Base-by-base conservation (phyloP, 2,329 filamentous ascomycete genomes). In the Didymella arachidicola region DNA sequence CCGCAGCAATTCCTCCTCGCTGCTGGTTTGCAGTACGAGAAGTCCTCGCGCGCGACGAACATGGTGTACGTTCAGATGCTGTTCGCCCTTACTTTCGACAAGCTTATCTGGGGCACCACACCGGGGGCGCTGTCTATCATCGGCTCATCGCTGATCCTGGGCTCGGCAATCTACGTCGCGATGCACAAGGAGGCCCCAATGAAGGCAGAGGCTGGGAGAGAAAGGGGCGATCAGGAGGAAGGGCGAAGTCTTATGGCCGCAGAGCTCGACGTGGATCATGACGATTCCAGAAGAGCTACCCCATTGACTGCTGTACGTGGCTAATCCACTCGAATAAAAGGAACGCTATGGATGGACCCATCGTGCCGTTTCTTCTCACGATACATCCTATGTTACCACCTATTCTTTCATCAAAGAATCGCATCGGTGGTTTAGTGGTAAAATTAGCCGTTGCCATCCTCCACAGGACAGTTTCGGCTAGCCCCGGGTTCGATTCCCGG, bases 1-100 rank as follows among this genome's bases (percentile, higher is more conserved):
- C 6, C 1, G 10, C 46, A 82, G 80, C 93, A 97, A 83, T 92
- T 92, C 65, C 82, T 96, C n/a, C 80, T 96, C 18, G 95, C 93
- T 1, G 84, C 86, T 0, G 92, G 92, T 0, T 78, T 97, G 46
- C 82, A 89, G 25, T 86, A 89, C 60, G 90, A 93, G 69, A 89
- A 89, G 61, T 84, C 83, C 1, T 79, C 79, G 3, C 80, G 85
- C 19, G 87, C 86, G 2, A 89, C 86, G 0, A 87, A 86, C 53
- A 89, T 90, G 86, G 79, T 88, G 0, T 91, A 90, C 69, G 87
- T 83, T 44, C 87, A 89, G 72, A 89, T 90, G 86, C 76, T 90
- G 3, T 90, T 89, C 72, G 88, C 88, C 2, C 74, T 90, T 11
- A 79, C 81, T 3, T 87, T 87, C 14, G 88, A 91, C 71, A 85